Evolutionary conservation across 805 yeast species (phyloP), one percentile per base, ranked within the genome.

Genomic region (Jamesozyma lodderae): DNA sequence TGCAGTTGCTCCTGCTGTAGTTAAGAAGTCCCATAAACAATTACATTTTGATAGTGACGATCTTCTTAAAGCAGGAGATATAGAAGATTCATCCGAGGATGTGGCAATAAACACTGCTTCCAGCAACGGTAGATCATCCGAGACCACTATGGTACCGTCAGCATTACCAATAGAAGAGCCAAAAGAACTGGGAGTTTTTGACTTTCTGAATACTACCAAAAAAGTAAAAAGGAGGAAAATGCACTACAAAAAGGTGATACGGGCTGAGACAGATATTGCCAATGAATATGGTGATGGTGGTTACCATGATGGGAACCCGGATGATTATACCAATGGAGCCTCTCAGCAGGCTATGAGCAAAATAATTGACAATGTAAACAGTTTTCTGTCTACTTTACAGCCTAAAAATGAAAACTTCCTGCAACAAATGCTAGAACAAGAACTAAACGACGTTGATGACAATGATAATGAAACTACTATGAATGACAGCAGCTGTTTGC

Each of bases 201-300:
- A 51, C 23, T 44, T 57, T 31, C 27, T 56, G n/a, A 50, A 51
- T 31, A 41, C 42, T 16, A 32, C 38, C 16, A 38, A 42, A n/a
- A 34, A 30, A 11, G 38, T 26, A 2, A 48, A 41, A 17, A 42
- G 33, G 27, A 47, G 49, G 29, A 52, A 41, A 33, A 54, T 38
- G 20, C 45, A 20, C 21, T 14, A 30, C 44, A 34, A 29, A 20
- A 37, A 35, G 15, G 28, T 27, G n/a, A 17, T 29, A 9, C 23
- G 18, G 9, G 26, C 29, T 35, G 38, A 36, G 19, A 8, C 33
- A 26, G 15, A 26, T 13, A 16, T 6, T 13, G 3, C 18, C 6
- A 17, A 29, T 6, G 11, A 16, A 4, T 29, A 8, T 16, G n/a
- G n/a, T n/a, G n/a, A n/a, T n/a, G n/a, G n/a, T n/a, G n/a, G n/a